Evolutionary conservation across 352 stramenopile genomes (phyloP).

Genomic region (Thalassiosira hispida): DNA sequence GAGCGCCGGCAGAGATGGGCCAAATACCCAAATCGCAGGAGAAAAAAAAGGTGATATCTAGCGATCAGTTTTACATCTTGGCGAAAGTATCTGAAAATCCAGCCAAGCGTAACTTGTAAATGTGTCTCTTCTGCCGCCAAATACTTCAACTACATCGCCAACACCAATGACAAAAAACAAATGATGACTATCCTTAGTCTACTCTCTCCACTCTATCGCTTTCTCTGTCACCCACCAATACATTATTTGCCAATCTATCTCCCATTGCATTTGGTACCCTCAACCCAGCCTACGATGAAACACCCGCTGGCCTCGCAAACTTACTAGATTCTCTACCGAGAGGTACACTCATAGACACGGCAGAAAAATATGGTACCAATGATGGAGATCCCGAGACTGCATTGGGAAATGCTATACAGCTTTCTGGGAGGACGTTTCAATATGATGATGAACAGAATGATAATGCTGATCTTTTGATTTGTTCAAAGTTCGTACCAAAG

Average conservation of each 20-base stretch:
- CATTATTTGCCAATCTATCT: constrained; percentile 3
- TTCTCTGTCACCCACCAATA: neutral
- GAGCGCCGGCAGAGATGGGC: too few species aligned
- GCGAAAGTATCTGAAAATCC: too few species aligned
- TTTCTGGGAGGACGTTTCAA: constrained; percentile 6
- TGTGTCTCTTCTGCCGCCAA: neutral
- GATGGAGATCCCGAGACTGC: constrained; percentile 10
- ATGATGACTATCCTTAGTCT: neutral
- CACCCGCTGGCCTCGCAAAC: neutral
- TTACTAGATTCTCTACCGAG: constrained; percentile 9
- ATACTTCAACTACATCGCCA: neutral
- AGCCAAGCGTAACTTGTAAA: too few species aligned
- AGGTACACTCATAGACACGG: constrained; percentile 20
- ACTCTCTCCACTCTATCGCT: neutral
- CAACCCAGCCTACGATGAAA: constrained; percentile 17
- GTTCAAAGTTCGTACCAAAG: constrained; percentile 26
- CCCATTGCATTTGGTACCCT: constrained; percentile 8
- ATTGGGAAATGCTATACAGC: constrained; percentile 7
- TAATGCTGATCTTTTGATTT: constrained; percentile 4
- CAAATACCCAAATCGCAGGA: too few species aligned
- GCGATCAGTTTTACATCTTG: too few species aligned
- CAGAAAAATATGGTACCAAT: constrained; percentile 20
- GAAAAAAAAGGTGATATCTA: too few species aligned
- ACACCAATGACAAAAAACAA: neutral
- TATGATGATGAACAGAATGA: neutral